phyloP scores from a whole-genome alignment of 2,329 filamentous ascomycete genomes.

The Aspergillus fumigatus region DNA sequence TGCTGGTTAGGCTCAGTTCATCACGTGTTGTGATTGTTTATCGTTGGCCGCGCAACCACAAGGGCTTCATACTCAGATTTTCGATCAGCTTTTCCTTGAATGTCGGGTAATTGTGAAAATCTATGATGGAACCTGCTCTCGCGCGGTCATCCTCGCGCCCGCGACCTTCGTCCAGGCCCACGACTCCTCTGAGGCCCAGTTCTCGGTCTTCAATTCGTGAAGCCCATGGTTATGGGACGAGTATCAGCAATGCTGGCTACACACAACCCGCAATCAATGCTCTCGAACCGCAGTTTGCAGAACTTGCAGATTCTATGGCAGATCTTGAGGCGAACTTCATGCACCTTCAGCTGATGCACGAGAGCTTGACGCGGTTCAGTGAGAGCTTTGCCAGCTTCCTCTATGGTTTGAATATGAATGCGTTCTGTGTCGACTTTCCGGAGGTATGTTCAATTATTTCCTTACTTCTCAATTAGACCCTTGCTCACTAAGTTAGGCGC shows the following conservation, averaged over 20 bases:
- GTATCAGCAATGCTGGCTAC: constrained; percentile 30
- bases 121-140: constrained; percentile 28
- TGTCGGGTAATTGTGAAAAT: constrained; percentile 3
- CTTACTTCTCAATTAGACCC: neutral
- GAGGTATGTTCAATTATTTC: constrained; percentile 56
- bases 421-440: constrained; percentile 95
- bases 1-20: neutral
- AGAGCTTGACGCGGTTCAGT: constrained; percentile 85
- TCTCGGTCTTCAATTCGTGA: constrained; percentile 86
- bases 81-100: neutral
- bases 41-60: neutral
- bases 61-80: neutral
- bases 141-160: constrained; percentile 57
- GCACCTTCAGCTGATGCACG: constrained; percentile 95
- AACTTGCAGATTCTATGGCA: constrained; percentile 88
- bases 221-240: constrained; percentile 54
- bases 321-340: constrained; percentile 97
- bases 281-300: constrained; percentile 86
- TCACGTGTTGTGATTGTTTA: neutral
- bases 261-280: constrained; percentile 64
- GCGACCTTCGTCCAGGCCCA: constrained; percentile 67
- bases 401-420: constrained; percentile 98
- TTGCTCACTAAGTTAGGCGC: constrained; percentile 53
- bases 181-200: constrained; percentile 84
- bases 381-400: constrained; percentile 95